Evolutionary conservation across 805 yeast genomes (phyloP).

Genomic region (Isabelozyma pseudorhagii): DNA sequence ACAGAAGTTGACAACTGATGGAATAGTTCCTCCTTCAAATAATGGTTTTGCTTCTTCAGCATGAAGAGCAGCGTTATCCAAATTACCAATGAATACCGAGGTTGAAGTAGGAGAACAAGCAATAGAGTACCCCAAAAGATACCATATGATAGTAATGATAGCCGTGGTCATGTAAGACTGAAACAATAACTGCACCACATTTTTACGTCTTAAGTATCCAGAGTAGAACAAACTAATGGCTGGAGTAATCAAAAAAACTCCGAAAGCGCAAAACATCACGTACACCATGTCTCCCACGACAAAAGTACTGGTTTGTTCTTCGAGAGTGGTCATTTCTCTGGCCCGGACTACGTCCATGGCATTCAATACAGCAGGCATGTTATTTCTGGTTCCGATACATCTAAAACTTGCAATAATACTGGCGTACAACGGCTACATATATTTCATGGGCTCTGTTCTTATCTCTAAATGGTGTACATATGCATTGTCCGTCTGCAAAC

Average conservation of each 20-base stretch:
- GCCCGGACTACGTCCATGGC: background rate
- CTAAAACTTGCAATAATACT: too few relatives aligned
- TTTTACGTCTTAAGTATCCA: slow-evolving; percentile 41
- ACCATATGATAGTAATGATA: slow-evolving; percentile 40
- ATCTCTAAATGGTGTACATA: too few relatives aligned
- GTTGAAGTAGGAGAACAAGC: slow-evolving; percentile 35
- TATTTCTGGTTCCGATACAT: too few relatives aligned
- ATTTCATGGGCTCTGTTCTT: too few relatives aligned
- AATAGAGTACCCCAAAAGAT: slow-evolving; percentile 43
- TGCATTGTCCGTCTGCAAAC: too few relatives aligned
- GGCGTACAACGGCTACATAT: too few relatives aligned
- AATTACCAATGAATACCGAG: slow-evolving; percentile 30
- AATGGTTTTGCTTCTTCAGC: slow-evolving; percentile 37
- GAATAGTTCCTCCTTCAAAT: slow-evolving; percentile 45
- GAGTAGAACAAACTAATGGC: slow-evolving; percentile 44
- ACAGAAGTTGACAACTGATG: slow-evolving; percentile 43
- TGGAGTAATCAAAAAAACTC: slow-evolving; percentile 48
- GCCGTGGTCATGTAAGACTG: slow-evolving; percentile 43
- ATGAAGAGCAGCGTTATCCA: slow-evolving; percentile 37
- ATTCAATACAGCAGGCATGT: too few relatives aligned
- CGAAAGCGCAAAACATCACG: slow-evolving; percentile 44
- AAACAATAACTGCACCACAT: slow-evolving; percentile 41
- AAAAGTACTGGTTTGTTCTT: slow-evolving; percentile 36
- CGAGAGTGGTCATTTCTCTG: slow-evolving; percentile 10
- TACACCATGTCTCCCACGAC: slow-evolving; percentile 49